Base-by-base conservation (phyloP, 352 stramenopile species). In the Pythium scleroteichum region DNA sequence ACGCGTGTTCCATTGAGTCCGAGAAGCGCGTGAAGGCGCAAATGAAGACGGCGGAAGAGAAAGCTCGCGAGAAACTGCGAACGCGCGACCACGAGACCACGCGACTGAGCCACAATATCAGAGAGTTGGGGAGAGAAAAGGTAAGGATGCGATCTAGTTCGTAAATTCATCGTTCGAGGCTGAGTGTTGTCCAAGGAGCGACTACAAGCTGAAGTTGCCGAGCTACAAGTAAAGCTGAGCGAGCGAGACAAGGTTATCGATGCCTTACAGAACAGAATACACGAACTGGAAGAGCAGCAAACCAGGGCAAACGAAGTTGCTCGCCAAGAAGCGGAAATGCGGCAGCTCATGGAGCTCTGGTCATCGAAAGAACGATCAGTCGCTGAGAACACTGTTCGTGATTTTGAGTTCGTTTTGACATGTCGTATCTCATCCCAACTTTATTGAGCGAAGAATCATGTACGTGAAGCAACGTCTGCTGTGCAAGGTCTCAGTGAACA, bases 301-400 rank as follows among this genome's bases (percentile, higher is more conserved):
- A 19, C 47, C 1, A 26, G 32, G 33, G 14, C 26, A 4, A 13
- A 26, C 33, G 17, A 39, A 2, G 3, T 10, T 26, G 14, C 17
- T 6, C 23, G 44, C 16, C 16, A 38, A 20, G 44, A 40, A 12
- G 44, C 16, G 20, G 59, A 65, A 54, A 6, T 68, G 29, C 24
- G 35, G 23, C 59, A 53, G 16, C 47, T 68, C 1, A 29, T 44
- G 6, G 50, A 55, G 12, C 50, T 64, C 13, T 68, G 54, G 62
- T 50, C 55, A 23, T 40, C 40, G 16, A 70, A 64, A 42, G 56
- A 70, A 20, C 29, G 38, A 33, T 42, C 52, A 2, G 41, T 64
- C 23, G 42, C 45, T 10, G 56, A 60, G 22, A 65, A 57, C 26
- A 62, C 55, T 40, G 62, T 69, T 33, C n/a, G 58, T 47, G n/a